phyloP scores from a whole-genome alignment of 2,329 filamentous ascomycete species.

The Nemania bipapillata region DNA sequence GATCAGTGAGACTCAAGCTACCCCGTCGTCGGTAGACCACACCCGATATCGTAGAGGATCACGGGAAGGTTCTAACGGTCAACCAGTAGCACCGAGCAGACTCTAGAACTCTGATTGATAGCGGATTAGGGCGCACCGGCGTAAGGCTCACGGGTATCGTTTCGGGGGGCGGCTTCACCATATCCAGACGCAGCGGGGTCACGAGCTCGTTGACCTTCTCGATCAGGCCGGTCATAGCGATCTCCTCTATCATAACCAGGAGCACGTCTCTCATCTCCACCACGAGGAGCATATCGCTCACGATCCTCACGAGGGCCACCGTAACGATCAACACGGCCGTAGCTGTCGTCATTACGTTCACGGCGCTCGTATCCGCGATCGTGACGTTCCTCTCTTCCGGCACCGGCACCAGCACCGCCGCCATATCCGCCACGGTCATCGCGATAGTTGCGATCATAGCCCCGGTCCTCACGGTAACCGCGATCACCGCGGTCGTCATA shows the following conservation, averaged over 20 bases:
- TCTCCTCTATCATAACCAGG: conserved; percentile 49
- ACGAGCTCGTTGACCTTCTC: conserved; percentile 53
- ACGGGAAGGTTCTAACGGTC: conserved; percentile 43
- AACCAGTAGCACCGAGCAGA: conserved; percentile 43
- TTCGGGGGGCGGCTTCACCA: conserved; percentile 57
- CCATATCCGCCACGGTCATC: conserved; percentile 54
- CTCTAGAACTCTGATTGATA: conserved; percentile 35
- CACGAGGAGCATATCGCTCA: conserved; percentile 46
- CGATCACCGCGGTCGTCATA: conserved; percentile 58
- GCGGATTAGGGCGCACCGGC: conserved; percentile 53
- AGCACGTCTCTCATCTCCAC: conserved; percentile 42
- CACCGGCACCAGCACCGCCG: conserved; percentile 36
- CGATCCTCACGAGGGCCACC: conserved; percentile 47
- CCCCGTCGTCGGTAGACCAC: conserved; percentile 35
- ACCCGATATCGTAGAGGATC: conserved; percentile 37
- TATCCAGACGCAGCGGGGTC: conserved; percentile 56
- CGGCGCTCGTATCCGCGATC: conserved; percentile 64
- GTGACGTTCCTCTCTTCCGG: conserved; percentile 53
- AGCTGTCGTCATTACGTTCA: conserved; percentile 52
- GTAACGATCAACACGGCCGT: conserved; percentile 48
- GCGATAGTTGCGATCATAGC: conserved; percentile 54
- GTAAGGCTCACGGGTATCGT: conserved; percentile 57
- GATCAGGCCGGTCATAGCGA: conserved; percentile 63
- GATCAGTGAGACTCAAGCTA: conserved; percentile 36
- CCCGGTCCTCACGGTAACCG: conserved; percentile 58